Conservation (phyloP, 495 filamentous ascomycete genomes). For the Penicillium subrubescens region DNA sequence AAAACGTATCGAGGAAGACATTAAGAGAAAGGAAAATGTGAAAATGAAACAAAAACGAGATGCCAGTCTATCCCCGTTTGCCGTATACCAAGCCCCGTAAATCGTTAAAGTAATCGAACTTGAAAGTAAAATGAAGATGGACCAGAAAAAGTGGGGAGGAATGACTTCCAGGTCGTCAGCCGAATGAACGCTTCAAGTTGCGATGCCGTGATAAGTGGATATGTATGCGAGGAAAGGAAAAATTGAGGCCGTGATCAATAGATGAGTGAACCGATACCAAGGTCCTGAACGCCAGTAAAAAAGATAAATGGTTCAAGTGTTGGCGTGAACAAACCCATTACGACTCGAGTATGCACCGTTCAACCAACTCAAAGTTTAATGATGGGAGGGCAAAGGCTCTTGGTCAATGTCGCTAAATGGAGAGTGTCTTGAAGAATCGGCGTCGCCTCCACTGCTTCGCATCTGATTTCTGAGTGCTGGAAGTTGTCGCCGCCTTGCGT, state of each 20-base stretch:
- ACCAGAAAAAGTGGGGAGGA: not conserved
- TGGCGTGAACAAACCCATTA: not conserved
- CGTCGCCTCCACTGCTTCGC: constrained; percentile 40
- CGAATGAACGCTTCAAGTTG: constrained; percentile 28
- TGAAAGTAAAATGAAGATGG: not conserved
- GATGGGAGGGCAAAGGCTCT: constrained; percentile 37
- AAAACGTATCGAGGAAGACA: constrained; percentile 15
- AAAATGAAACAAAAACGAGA: constrained; percentile 18
- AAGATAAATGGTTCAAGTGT: not conserved
- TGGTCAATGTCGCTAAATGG: constrained; percentile 48
- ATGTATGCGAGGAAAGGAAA: constrained; percentile 10
- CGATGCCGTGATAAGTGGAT: constrained; percentile 22
- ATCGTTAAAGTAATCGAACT: constrained; percentile 24
- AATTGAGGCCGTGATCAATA: constrained; percentile 21
- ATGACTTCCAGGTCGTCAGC: constrained; percentile 24
- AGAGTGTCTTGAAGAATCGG: constrained; percentile 42
- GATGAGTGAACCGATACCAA: constrained; percentile 2
- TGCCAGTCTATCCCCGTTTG: constrained; percentile 32
- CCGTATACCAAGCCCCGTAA: constrained; percentile 29
- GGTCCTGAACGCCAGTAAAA: constrained; percentile 4
- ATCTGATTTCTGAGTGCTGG: constrained; percentile 63
- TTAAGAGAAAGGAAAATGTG: constrained; percentile 11
- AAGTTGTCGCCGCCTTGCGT: constrained; percentile 78
- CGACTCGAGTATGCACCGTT: not conserved
- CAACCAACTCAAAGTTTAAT: constrained; percentile 11